phyloP scores from a whole-genome alignment of 2,329 filamentous ascomycete species.

The Talaromyces sp. region DNA sequence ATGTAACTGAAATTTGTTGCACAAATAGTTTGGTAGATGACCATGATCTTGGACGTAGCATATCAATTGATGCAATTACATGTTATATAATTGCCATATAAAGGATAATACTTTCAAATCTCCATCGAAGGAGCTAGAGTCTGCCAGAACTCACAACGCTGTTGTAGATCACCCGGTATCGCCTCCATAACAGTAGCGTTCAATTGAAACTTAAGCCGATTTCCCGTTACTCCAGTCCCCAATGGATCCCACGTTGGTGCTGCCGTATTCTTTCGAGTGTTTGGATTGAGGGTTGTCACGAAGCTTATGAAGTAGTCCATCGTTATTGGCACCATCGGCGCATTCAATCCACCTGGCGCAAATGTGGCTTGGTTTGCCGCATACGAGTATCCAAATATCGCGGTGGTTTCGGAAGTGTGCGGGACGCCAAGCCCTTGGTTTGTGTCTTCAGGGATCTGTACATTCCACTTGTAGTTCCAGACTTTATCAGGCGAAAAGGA shows the following conservation, averaged over 20 bases:
- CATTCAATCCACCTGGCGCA: conserved; percentile 41
- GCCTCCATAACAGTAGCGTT: conserved; percentile 41
- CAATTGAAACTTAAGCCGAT: conserved; percentile 40
- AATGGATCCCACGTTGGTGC: conserved; percentile 49
- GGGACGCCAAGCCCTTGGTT: conserved; percentile 55
- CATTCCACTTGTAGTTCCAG: conserved; percentile 67
- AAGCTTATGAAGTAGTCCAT: conserved; percentile 72
- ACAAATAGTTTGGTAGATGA: too few species aligned
- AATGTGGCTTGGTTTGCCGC: conserved; percentile 24
- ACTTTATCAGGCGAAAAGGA: conserved; percentile 37
- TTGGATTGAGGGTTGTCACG: conserved; percentile 60
- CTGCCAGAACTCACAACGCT: conserved; percentile 9
- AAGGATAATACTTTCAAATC: not conserved
- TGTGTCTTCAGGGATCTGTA: conserved; percentile 50
- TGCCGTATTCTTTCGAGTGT: conserved; percentile 43
- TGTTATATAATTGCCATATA: not conserved
- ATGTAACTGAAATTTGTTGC: too few species aligned
- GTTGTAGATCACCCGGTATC: conserved; percentile 30
- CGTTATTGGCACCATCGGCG: conserved; percentile 52
- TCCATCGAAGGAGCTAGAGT: not conserved
- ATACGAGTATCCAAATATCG: conserved; percentile 61
- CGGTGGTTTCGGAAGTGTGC: conserved; percentile 61
- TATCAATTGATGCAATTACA: not conserved
- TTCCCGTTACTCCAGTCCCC: conserved; percentile 20
- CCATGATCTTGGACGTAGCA: too few species aligned